These are phyloP conservation scores for Clitopilus passeckerianus DNA, from an alignment of 768 basidiomycete genomes.

Conservation along the genomic window DNA sequence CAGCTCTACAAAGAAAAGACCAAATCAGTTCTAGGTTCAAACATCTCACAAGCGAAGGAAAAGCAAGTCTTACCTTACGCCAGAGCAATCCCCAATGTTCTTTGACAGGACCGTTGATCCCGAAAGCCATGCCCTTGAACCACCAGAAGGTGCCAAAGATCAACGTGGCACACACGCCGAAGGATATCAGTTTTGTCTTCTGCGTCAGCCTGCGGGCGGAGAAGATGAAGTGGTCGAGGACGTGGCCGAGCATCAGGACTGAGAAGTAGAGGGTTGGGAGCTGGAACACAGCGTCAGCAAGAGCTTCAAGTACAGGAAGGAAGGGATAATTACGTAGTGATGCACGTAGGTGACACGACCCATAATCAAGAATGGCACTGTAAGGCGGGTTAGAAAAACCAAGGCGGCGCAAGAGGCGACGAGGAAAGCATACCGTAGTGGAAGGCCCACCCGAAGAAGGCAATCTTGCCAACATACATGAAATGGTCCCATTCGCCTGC, in stretches of 20 bases:
- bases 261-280: constrained; percentile 97
- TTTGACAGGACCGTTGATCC: constrained; percentile 83
- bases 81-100: constrained; percentile 78
- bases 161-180: constrained; percentile 51
- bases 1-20: constrained; percentile 16
- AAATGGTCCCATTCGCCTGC: constrained; percentile 92
- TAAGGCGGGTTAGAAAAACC: neutral
- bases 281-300: constrained; percentile 28
- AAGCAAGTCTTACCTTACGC: constrained; percentile 48
- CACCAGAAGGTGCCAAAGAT: constrained; percentile 89
- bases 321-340: constrained; percentile 71
- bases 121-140: constrained; percentile 88
- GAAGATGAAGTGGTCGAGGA: constrained; percentile 93
- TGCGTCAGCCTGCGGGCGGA: constrained; percentile 57
- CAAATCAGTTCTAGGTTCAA: neutral
- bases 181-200: constrained; percentile 66
- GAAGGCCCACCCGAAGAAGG: constrained; percentile 86
- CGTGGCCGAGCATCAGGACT: constrained; percentile 84
- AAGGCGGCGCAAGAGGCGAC: neutral
- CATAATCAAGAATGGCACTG: constrained; percentile 98
- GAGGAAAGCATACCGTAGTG: constrained; percentile 66
- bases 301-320: neutral
- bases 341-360: constrained; percentile 95
- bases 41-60: constrained; percentile 2
- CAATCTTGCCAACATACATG: constrained; percentile 87